Conservation (phyloP, 2,329 filamentous ascomycete species). For the Talaromyces sp. region DNA sequence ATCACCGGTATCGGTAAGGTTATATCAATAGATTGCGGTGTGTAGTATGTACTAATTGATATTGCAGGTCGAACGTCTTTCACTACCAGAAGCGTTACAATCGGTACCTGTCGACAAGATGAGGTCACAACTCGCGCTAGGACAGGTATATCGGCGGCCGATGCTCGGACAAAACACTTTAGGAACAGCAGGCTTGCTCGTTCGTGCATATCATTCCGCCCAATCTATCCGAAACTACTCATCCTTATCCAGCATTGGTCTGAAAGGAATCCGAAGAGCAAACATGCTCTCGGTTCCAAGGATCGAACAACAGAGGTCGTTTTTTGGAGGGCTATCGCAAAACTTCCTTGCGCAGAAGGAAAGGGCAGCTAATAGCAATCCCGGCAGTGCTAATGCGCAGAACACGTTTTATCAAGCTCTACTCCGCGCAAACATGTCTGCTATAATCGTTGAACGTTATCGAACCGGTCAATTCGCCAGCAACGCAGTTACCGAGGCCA, state of each 20-base stretch:
- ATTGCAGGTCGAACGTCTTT: constrained; percentile 16
- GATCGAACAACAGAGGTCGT: constrained; percentile 32
- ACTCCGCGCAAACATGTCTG: constrained; percentile 85
- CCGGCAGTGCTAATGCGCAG: constrained; percentile 78
- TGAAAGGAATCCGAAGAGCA: constrained; percentile 23
- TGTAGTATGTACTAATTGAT: neutral
- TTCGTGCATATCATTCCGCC: constrained; percentile 16
- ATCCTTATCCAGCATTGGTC: constrained; percentile 26
- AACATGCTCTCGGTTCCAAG: constrained; percentile 23
- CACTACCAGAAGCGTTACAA: constrained; percentile 26
- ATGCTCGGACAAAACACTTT: constrained; percentile 14
- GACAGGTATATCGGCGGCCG: constrained; percentile 18
- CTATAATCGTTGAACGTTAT: constrained; percentile 86
- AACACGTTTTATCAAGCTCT: constrained; percentile 92
- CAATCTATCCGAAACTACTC: constrained; percentile 29
- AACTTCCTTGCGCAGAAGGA: constrained; percentile 77
- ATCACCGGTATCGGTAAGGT: constrained; percentile 15
- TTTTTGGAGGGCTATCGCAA: constrained; percentile 41
- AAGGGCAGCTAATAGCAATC: constrained; percentile 88
- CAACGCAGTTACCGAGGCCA: constrained; percentile 69
- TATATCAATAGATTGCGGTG: neutral
- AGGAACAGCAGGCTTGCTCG: constrained; percentile 17
- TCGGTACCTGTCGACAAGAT: constrained; percentile 24
- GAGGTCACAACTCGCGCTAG: constrained; percentile 18
- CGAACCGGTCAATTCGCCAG: constrained; percentile 78